Evolutionary conservation across 768 basidiomycete genomes (phyloP).

Genomic region (Psilocybe cubensis): DNA sequence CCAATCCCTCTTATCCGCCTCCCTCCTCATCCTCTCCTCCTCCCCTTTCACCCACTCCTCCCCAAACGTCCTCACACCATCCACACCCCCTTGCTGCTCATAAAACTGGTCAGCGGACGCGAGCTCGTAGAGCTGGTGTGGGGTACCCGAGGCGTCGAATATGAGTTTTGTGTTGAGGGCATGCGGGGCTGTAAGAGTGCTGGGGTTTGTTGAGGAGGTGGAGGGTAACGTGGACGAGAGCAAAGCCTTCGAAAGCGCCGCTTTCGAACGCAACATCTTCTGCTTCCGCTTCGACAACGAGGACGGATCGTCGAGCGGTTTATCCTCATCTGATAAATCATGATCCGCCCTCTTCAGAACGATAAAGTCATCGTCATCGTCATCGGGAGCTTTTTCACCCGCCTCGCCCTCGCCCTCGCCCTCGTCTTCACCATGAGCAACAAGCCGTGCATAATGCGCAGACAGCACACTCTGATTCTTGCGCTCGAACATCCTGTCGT

Average conservation of each 20-base stretch:
- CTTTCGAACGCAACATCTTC: conserved; percentile 75
- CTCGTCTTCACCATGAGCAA: conserved; percentile 62
- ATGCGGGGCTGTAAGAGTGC: too few relatives aligned
- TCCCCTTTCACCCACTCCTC: conserved; percentile 70
- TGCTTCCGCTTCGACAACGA: conserved; percentile 93
- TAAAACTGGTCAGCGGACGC: conserved; percentile 75
- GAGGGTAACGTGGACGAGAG: too few relatives aligned
- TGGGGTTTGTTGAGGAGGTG: too few relatives aligned
- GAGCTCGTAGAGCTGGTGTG: conserved; percentile 86
- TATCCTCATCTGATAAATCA: conserved; percentile 47
- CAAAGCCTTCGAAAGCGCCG: conserved; percentile 67
- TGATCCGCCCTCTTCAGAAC: conserved; percentile 93
- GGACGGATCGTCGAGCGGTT: conserved; percentile 37
- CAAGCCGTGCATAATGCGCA: conserved; percentile 85
- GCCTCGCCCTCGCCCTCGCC: conserved; percentile 22
- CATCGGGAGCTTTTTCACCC: too few relatives aligned
- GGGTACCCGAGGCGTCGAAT: conserved; percentile 87
- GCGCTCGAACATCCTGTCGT: conserved; percentile 97
- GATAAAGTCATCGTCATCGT: conserved; percentile 85
- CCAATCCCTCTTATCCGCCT: conserved; percentile 76
- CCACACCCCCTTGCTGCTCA: conserved; percentile 61
- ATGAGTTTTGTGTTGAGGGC: conserved; percentile 73
- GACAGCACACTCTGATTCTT: conserved; percentile 94
- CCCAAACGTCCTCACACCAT: conserved; percentile 68
- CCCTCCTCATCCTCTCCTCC: conserved; percentile 73